Base-by-base conservation (phyloP, 768 basidiomycete species). In the Lentinula lateritia region DNA sequence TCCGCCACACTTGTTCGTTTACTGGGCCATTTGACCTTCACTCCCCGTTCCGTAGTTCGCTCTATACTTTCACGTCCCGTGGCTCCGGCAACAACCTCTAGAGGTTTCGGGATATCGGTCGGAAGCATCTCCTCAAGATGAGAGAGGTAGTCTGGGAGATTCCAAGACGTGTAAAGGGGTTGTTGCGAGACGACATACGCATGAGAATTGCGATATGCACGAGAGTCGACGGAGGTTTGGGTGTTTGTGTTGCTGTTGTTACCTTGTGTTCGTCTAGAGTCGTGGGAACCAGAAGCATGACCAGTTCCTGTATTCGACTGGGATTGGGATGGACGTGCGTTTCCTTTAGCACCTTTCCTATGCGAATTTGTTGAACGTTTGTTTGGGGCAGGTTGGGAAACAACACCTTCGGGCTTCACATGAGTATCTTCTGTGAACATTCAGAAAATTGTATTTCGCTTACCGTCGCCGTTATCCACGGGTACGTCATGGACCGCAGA, bases 1-100 rank as follows among this genome's bases (percentile, higher is more conserved):
- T 98, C 96, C 18, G 88, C 90, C n/a, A 96, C 89, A 66, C 95
- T 97, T 84, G 88, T 95, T 56, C 96, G 83, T 75, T 95, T 95
- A 65, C 86, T 86, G 1, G 95, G 96, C 89, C 93, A 98, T 68
- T 92, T 90, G 61, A 97, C 89, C 72, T 92, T 89, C 13, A 92
- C 90, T 8, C 90, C 90, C 52, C 91, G 79, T 69, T 93, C 88
- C 70, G 82, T 78, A 8, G 81, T 85, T 65, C 79, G 77, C 60
- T 88, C 87, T n/a, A 79, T 66, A 58, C 83, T 82, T 56, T 83
- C 86, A 42, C 81, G 79, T 43, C 81, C 74, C 1, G 72, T 75
- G 15, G 71, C 67, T 50, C 74, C 75, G 8, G 80, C 79, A 61
- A 84, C 84, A 48, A 94, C 85, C 67, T 88, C 83, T 57, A 94